Percentiles rank a stretch among this genome's conserved stretches.
Evolutionary conservation across 2,329 filamentous ascomycete genomes (phyloP).

Genomic region (Venturia oleaginea): DNA sequence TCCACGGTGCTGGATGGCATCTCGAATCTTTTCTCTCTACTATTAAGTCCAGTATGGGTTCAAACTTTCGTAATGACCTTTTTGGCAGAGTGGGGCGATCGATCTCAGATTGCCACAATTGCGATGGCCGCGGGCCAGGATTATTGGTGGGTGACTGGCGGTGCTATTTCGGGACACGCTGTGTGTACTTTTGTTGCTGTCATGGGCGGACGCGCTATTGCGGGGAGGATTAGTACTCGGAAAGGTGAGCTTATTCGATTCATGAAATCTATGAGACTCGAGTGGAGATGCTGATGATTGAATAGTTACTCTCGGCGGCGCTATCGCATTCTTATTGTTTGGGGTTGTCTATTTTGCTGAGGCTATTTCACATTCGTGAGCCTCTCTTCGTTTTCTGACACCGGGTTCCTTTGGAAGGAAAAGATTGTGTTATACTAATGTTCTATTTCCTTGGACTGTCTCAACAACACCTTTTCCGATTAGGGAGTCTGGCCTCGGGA

Average conservation of each 20-base stretch:
- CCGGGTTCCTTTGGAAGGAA: background rate
- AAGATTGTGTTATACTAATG: background rate
- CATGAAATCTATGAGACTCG: background rate
- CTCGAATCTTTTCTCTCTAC: conserved; percentile 75
- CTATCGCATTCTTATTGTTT: conserved; percentile 81
- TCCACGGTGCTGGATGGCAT: conserved; percentile 53
- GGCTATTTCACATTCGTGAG: conserved; percentile 25
- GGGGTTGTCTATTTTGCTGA: conserved; percentile 87
- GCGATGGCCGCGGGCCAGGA: conserved; percentile 98
- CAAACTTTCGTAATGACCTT: conserved; percentile 99
- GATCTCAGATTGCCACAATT: conserved; percentile 95
- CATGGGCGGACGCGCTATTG: conserved; percentile 83
- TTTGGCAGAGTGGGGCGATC: conserved; percentile 93
- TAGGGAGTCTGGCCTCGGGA: background rate
- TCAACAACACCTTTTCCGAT: background rate
- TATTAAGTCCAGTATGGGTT: conserved; percentile 94
- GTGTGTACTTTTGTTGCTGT: conserved; percentile 89
- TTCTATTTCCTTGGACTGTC: background rate
- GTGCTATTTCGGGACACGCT: conserved; percentile 76
- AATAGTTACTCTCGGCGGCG: conserved; percentile 83
- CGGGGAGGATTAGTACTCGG: conserved; percentile 87
- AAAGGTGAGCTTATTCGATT: conserved; percentile 60
- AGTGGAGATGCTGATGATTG: conserved; percentile 22
- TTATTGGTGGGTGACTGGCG: conserved; percentile 96
- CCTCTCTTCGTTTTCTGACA: background rate